Evolutionary conservation across 2,329 filamentous ascomycete species (phyloP).

Genomic region (Pseudophaeomoniella oleicola): DNA sequence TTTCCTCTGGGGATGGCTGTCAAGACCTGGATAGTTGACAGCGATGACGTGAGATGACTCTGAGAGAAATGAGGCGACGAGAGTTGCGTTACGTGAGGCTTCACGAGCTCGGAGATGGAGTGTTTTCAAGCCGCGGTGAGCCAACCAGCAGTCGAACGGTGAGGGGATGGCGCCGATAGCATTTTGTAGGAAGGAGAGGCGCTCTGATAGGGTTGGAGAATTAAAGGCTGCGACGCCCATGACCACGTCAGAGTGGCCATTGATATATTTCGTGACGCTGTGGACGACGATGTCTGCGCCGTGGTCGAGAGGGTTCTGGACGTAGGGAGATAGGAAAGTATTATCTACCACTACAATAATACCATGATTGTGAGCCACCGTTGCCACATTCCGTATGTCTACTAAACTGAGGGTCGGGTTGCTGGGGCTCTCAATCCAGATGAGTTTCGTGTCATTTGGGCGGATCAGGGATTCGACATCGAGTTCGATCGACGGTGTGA

Average conservation of each 20-base stretch:
- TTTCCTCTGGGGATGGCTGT: slow-evolving; percentile 70
- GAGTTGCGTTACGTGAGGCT: slow-evolving; percentile 65
- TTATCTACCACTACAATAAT: slow-evolving; percentile 98
- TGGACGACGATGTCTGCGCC: slow-evolving; percentile 95
- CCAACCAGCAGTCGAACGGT: slow-evolving; percentile 94
- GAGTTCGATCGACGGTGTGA: slow-evolving; percentile 81
- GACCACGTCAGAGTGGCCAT: slow-evolving; percentile 88
- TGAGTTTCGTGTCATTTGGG: slow-evolving; percentile 66
- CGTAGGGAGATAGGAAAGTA: slow-evolving; percentile 90
- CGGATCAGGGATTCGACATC: slow-evolving; percentile 76
- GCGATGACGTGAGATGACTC: slow-evolving; percentile 66
- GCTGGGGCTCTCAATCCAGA: slow-evolving; percentile 94
- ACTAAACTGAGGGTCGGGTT: slow-evolving; percentile 90
- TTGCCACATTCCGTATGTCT: slow-evolving; percentile 76
- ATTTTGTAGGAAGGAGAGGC: slow-evolving; percentile 86
- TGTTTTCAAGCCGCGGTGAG: slow-evolving; percentile 92
- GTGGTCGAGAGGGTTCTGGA: slow-evolving; percentile 90
- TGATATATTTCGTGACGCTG: slow-evolving; percentile 98
- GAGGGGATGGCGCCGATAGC: slow-evolving; percentile 91
- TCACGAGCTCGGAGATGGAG: slow-evolving; percentile 83
- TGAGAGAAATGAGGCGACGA: slow-evolving; percentile 64
- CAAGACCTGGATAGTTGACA: slow-evolving; percentile 90
- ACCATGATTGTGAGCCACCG: slow-evolving; percentile 70
- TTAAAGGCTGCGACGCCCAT: slow-evolving; percentile 98
- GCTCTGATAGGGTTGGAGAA: slow-evolving; percentile 59